Evolutionary conservation across 2,329 filamentous ascomycete species (phyloP), one percentile per base, ranked within the genome.

Genomic region (Aspergillus sp.): DNA sequence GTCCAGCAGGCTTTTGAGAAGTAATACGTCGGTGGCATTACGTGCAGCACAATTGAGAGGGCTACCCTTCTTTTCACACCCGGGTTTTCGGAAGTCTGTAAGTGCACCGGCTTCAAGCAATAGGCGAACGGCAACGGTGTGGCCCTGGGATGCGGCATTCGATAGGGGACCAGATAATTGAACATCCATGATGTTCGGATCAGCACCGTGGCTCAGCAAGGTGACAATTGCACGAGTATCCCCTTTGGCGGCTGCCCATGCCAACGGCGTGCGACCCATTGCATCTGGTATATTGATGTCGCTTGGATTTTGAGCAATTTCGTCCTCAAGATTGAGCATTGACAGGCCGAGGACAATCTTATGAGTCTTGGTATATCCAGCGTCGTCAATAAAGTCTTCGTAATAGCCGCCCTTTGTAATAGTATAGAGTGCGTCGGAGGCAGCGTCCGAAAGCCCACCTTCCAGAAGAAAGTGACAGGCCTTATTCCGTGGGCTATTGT

Each of bases 171-270:
- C 54, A 6, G 54, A 55, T 36, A 49, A 36, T 26, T 55, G 54
- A 11, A 50, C n/a, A n/a, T 55, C 54, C 29, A 49, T 55, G 10
- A 55, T 55, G 14, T 55, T 55, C 24, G 54, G 54, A n/a, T 55
- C 45, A 0, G 54, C 54, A 24, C 54, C 54, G 11, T 55, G 54
- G n/a, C 54, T 32, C 31, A 55, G 29, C n/a, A 55, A 39, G 4
- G 45, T 55, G 18, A 55, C 54, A 2, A 55, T 55, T 2, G 54
- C 54, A 14, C 54, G 54, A 22, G 54, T 55, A 14, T 55, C 54
- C 31, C 45, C 54, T n/a, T 26, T 26, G 47, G 54, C 45, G 10
- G 54, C 54, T 32, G 54, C 54, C 54, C 45, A 55, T 2, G 54
- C 54, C 14, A 55, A 36, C 16, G 54, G 54, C 26, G 54, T 55